phyloP scores from a whole-genome alignment of 805 yeast species.

The Zygosaccharomyces gambellarensis region DNA sequence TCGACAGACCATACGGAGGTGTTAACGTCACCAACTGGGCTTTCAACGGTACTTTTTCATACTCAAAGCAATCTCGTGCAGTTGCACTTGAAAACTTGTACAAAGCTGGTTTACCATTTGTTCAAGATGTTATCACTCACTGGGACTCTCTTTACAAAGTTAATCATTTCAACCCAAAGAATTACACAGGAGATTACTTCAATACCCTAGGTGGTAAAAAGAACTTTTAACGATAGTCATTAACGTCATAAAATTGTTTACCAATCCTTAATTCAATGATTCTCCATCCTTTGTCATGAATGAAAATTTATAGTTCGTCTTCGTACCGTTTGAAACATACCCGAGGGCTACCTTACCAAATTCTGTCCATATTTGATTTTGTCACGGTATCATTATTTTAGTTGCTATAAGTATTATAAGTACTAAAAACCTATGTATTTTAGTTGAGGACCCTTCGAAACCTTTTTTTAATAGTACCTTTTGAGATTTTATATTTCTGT shows the following conservation, averaged over 20 bases:
- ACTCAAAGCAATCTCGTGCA: slow-evolving; percentile 26
- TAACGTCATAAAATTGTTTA: no score
- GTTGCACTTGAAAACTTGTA: slow-evolving; percentile 50
- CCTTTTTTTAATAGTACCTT: no score
- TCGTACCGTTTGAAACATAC: no score
- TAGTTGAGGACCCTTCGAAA: no score
- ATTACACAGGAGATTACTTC: slow-evolving; percentile 58
- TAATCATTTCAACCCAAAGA: slow-evolving; percentile 39
- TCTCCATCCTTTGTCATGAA: not conserved
- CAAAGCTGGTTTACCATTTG: slow-evolving; percentile 50
- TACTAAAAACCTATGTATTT: no score
- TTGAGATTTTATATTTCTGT: no score
- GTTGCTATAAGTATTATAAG: no score
- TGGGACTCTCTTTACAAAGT: slow-evolving; percentile 39
- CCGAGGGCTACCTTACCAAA: no score
- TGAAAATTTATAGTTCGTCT: not conserved
- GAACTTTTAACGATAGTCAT: slow-evolving; percentile 20
- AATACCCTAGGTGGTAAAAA: slow-evolving; percentile 48
- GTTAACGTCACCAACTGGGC: slow-evolving; percentile 46
- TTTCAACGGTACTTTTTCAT: slow-evolving; percentile 47
- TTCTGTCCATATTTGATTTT: no score
- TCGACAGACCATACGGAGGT: slow-evolving; percentile 40
- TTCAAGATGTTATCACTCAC: slow-evolving; percentile 47
- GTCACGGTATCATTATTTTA: no score
- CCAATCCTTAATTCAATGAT: not conserved